Conservation (phyloP, 2,329 filamentous ascomycete species). For the Parafenestella ontariensis region DNA sequence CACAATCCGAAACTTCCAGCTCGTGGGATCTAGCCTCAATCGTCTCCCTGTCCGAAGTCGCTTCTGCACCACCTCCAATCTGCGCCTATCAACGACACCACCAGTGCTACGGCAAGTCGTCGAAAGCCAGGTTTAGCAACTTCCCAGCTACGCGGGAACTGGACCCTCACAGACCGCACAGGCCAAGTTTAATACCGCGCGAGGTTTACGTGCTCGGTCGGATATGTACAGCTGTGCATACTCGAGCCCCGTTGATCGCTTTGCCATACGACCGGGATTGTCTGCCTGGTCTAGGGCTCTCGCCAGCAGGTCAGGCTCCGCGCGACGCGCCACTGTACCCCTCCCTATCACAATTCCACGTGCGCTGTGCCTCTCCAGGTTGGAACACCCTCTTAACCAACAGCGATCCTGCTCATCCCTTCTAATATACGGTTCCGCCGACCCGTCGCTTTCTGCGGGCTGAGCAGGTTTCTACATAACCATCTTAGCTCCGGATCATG, state of each 20-base stretch:
- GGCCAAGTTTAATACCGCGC: constrained; percentile 22
- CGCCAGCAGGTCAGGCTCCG: constrained; percentile 18
- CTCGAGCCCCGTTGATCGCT: constrained; percentile 31
- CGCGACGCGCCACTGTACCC: constrained; percentile 32
- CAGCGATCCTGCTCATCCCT: constrained; percentile 25
- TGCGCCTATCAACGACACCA: constrained; percentile 19
- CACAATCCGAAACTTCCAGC: constrained; percentile 7
- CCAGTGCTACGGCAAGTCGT: constrained; percentile 24
- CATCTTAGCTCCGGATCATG: constrained; percentile 57
- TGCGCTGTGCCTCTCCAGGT: constrained; percentile 30
- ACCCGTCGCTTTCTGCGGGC: constrained; percentile 19
- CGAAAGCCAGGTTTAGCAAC: constrained; percentile 25
- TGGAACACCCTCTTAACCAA: constrained; percentile 21
- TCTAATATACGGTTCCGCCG: constrained; percentile 26
- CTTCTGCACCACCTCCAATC: constrained; percentile 19
- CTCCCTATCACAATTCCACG: constrained; percentile 34
- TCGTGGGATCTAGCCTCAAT: constrained; percentile 10
- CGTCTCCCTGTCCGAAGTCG: constrained; percentile 16
- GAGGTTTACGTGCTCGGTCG: constrained; percentile 14
- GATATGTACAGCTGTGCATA: constrained; percentile 17
- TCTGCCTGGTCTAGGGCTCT: constrained; percentile 19
- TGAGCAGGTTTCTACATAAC: constrained; percentile 42
- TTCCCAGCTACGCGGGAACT: constrained; percentile 28
- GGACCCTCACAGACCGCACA: constrained; percentile 30
- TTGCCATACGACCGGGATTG: constrained; percentile 28